Base-by-base conservation (phyloP, 2,329 filamentous ascomycete species). In the Scolecobasidium constrictum region DNA sequence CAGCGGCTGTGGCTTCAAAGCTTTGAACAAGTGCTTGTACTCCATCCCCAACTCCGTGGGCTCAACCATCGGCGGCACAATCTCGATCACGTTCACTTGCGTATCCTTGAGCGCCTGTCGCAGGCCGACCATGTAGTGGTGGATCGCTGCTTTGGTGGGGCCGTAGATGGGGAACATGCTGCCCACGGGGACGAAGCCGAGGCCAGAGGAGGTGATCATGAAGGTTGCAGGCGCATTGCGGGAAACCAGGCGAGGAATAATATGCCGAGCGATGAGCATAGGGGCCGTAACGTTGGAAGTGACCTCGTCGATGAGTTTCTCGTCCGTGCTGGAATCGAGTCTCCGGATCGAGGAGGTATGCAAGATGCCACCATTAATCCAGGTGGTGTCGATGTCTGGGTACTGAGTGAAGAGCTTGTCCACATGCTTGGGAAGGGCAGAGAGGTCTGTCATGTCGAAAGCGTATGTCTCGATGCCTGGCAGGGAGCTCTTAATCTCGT, bases 401-500 rank as follows among this genome's bases (percentile, higher is more conserved):
- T n/a, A 7, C 21, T 28, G 20, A 9, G 23, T 31, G 26, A 31
- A 31, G 26, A 31, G 26, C 26, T 31, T n/a, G 9, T 31, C 26
- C 26, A 31, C 26, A n/a, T 31, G 26, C 9, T 7, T n/a, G 9
- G 26, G 26, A 9, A 31, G 9, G 26, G 26, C 26, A 9, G 26
- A 15, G 9, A 40, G 5, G 17, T 21, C 21, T 5, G 17, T 23
- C n/a, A 28, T 22, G 17, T 40, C 15, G 17, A 15, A 21, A 21
- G n/a, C 21, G 21, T 7, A 31, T n/a, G 33, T 22, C 18, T 43
- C 33, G 15, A 43, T 12, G 13, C 34, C 33, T 18, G 33, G 18
- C 26, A 31, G 9, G 26, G 26, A 31, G n/a, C n/a, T n/a, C 26
- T 31, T 31, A 31, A 75, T 69, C 3, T 58, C 60, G 26, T 71